Percentiles rank a stretch among this genome's conserved stretches.
These are phyloP conservation scores for Rhizopus sp. DNA, from an alignment of 371 early-diverging fungal genomes.

Conservation along the genomic window DNA sequence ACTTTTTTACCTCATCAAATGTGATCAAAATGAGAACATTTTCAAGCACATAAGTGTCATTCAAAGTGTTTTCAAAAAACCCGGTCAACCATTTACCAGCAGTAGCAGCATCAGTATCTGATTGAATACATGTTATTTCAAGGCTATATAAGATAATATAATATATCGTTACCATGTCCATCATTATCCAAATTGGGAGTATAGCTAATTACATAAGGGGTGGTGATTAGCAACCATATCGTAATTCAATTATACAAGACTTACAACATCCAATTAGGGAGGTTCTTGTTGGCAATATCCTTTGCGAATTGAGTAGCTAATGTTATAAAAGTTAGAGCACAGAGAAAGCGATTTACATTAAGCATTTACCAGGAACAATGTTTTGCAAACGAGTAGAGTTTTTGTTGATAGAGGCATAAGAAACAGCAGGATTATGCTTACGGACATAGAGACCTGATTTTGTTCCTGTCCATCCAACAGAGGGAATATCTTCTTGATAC, in stretches of 20 bases:
- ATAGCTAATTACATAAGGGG: constrained; percentile 7
- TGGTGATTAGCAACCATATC: too few relatives aligned
- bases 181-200: constrained; percentile 33
- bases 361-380: constrained; percentile 34
- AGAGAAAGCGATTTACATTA: not conserved
- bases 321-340: not conserved
- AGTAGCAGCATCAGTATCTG: constrained; percentile 28
- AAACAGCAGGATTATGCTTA: constrained; percentile 58
- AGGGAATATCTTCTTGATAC: constrained; percentile 59
- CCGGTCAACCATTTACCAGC: constrained; percentile 32
- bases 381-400: constrained; percentile 38
- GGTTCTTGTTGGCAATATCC: constrained; percentile 20
- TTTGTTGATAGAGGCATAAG: constrained; percentile 41
- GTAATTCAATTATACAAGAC: not conserved
- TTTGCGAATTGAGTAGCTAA: constrained; percentile 20
- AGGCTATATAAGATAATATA: too few relatives aligned
- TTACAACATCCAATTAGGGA: constrained; percentile 34
- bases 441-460: constrained; percentile 32
- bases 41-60: constrained; percentile 14
- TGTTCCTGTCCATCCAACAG: constrained; percentile 39
- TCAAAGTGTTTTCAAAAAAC: constrained; percentile 26
- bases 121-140: too few relatives aligned
- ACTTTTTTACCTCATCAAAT: constrained; percentile 27
- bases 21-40: constrained; percentile 32
- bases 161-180: constrained; percentile 16